Percentiles rank a stretch among this genome's conserved stretches.
Conservation (phyloP, 2,329 filamentous ascomycete genomes). For the Trichoderma atrobrunneum region DNA sequence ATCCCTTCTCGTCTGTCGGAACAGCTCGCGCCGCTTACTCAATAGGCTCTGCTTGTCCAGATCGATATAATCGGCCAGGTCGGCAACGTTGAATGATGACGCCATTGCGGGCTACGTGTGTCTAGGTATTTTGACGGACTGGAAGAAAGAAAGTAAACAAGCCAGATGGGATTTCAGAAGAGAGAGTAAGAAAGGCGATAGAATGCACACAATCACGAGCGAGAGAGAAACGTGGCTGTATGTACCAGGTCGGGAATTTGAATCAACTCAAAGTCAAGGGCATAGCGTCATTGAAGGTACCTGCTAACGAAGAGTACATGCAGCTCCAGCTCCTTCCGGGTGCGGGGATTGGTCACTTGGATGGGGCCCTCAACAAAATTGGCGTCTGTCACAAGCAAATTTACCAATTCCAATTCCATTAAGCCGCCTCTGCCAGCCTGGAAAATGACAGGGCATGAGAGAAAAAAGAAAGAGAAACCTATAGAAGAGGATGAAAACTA, state of each 20-base stretch:
- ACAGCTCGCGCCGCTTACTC: constrained; percentile 46
- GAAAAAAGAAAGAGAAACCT: not conserved
- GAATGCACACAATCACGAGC: not conserved
- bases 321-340: not conserved
- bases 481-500: not conserved
- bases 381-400: constrained; percentile 20
- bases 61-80: constrained; percentile 62
- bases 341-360: constrained; percentile 18
- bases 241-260: not conserved
- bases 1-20: not conserved
- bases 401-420: not conserved
- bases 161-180: not conserved
- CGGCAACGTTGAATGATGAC: constrained; percentile 31
- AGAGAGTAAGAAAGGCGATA: not conserved
- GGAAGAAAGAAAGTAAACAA: not conserved
- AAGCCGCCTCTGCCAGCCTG: not conserved
- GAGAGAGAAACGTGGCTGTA: constrained; percentile 5
- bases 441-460: not conserved
- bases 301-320: not conserved
- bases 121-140: not conserved
- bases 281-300: constrained; percentile 16
- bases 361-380: constrained; percentile 23
- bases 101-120: constrained; percentile 31
- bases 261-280: not conserved
- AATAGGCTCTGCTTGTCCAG: constrained; percentile 64